These are phyloP conservation scores for Ophiostoma sp. DNA, from an alignment of 2,329 filamentous ascomycete species.

Conservation along the genomic window DNA sequence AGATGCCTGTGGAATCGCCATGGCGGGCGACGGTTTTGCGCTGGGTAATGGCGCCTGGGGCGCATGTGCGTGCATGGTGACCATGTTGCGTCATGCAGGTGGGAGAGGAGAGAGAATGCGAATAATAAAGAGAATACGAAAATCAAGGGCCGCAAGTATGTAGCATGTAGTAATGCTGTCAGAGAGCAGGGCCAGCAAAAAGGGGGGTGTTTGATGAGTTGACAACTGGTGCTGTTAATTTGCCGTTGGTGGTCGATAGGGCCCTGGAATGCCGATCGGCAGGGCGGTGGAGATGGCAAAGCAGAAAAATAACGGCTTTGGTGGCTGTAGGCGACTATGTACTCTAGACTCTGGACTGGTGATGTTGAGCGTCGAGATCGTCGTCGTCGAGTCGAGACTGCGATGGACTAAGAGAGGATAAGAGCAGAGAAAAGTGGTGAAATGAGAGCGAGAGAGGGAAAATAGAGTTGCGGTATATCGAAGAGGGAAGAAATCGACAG, in stretches of 20 bases:
- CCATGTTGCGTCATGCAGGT: constrained; percentile 26
- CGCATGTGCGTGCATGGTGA: constrained; percentile 30
- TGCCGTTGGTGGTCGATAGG: constrained; percentile 13
- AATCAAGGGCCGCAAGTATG: not conserved
- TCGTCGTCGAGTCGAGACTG: not conserved
- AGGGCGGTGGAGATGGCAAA: constrained; percentile 10
- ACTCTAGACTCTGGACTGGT: not conserved
- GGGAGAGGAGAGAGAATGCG: not conserved
- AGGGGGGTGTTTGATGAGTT: not conserved
- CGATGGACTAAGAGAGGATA: not conserved
- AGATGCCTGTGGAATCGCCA: constrained; percentile 23
- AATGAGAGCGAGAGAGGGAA: not conserved
- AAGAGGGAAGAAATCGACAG: not conserved
- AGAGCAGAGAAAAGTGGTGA: not conserved
- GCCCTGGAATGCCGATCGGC: constrained; percentile 19
- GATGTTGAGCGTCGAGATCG: not conserved
- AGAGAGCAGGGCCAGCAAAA: not conserved
- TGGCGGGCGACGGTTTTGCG: constrained; percentile 22
- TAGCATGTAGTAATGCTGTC: not conserved
- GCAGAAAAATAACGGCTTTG: not conserved
- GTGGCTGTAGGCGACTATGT: not conserved
- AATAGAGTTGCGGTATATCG: not conserved
- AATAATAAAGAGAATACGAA: not conserved
- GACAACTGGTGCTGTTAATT: constrained; percentile 3
- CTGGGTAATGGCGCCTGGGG: constrained; percentile 26